Conservation (phyloP, 768 basidiomycete genomes). For the Heimioporus sp. region DNA sequence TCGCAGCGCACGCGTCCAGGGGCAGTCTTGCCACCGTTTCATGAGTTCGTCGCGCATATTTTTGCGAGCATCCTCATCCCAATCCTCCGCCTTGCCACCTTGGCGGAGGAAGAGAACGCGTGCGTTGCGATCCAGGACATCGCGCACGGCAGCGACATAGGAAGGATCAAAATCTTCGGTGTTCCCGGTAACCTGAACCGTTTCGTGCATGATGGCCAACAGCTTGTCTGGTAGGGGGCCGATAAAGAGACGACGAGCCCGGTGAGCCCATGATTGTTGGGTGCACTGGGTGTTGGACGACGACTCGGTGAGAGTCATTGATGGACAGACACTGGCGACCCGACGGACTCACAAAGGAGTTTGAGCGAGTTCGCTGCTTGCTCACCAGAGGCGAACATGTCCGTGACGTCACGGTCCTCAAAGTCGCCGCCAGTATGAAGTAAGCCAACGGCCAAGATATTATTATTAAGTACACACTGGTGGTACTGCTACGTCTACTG, state of each 20-base stretch:
- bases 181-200: conserved; percentile 12
- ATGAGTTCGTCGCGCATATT: conserved; percentile 55
- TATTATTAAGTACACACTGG: neutral
- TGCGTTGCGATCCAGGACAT: conserved; percentile 55
- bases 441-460: too few species aligned
- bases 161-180: conserved; percentile 37
- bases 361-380: neutral
- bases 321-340: neutral
- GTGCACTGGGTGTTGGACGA: neutral
- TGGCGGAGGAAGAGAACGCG: conserved; percentile 59
- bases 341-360: neutral
- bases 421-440: too few species aligned
- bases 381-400: conserved; percentile 1
- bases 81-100: conserved; percentile 66
- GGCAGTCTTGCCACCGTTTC: conserved; percentile 60
- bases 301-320: conserved; percentile 13
- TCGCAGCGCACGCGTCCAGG: conserved; percentile 54
- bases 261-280: conserved; percentile 9
- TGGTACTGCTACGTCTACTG: conserved; percentile 7
- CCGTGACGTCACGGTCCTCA: conserved; percentile 26
- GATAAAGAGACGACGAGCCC: conserved; percentile 61
- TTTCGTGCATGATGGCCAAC: conserved; percentile 40
- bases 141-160: conserved; percentile 31
- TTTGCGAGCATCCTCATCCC: conserved; percentile 56
- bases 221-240: conserved; percentile 74